Evolutionary conservation across 1,284 basidiomycete species (phyloP).

Genomic region (Athelia sp.): DNA sequence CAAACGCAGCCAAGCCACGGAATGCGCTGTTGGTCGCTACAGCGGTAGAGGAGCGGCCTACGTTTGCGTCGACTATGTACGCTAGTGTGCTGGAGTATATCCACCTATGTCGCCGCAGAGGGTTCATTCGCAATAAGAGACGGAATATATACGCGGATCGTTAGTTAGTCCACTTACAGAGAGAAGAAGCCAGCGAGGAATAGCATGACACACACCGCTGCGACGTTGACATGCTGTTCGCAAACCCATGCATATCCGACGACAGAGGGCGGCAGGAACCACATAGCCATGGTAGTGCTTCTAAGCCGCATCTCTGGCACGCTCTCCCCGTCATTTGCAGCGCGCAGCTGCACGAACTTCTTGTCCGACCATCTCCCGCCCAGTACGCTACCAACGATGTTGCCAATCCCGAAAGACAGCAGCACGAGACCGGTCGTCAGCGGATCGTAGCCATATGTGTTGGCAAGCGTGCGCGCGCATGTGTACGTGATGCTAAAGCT

Average conservation of each 20-base stretch:
- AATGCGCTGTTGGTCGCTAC: slow-evolving; percentile 70
- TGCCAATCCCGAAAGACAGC: slow-evolving; percentile 68
- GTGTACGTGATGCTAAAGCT: slow-evolving; percentile 72
- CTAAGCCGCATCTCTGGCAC: slow-evolving; percentile 76
- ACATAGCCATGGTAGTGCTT: slow-evolving; percentile 52
- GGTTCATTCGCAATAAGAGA: too few relatives aligned
- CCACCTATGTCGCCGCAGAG: slow-evolving; percentile 38
- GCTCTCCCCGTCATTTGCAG: slow-evolving; percentile 53
- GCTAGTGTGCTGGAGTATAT: slow-evolving; percentile 69
- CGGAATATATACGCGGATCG: slow-evolving; percentile 10
- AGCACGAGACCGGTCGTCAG: slow-evolving; percentile 74
- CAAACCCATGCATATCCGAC: slow-evolving; percentile 77
- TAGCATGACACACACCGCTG: slow-evolving; percentile 56
- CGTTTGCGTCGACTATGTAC: slow-evolving; percentile 76
- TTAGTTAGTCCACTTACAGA: slow-evolving; percentile 41
- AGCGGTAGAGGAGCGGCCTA: slow-evolving; percentile 65
- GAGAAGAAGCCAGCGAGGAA: slow-evolving; percentile 67
- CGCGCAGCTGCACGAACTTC: slow-evolving; percentile 51
- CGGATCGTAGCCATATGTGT: slow-evolving; percentile 64
- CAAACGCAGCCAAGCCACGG: slow-evolving; percentile 65
- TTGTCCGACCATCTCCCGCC: slow-evolving; percentile 79
- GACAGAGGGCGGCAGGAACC: slow-evolving; percentile 53
- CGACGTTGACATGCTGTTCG: slow-evolving; percentile 57
- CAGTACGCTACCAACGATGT: slow-evolving; percentile 62
- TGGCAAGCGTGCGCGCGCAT: slow-evolving; percentile 60